Percentiles rank a stretch among this genome's conserved stretches.
Conservation (phyloP, 306 rosid species). For the Calophaca sinica region DNA sequence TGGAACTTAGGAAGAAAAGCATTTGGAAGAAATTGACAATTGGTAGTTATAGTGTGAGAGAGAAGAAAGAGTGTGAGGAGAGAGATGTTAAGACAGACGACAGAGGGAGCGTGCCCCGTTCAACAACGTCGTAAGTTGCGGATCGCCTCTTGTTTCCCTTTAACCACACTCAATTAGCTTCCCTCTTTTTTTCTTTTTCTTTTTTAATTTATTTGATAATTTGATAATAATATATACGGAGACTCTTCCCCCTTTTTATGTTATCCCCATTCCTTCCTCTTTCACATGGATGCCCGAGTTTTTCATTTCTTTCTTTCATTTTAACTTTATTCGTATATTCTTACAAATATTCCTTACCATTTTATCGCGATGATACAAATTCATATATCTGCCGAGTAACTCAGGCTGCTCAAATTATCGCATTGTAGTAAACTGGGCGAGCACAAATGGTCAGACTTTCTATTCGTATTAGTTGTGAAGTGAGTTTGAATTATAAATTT, state of each 20-base stretch:
- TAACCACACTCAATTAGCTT: not conserved
- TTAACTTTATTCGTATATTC: no score
- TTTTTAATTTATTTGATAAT: no score
- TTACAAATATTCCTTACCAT: no score
- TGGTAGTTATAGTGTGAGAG: constrained; percentile 13
- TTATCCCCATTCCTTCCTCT: not conserved
- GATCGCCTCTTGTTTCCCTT: constrained; percentile 46
- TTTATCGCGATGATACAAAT: no score
- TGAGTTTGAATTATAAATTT: no score
- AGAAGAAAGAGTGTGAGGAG: not conserved
- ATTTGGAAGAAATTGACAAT: constrained; percentile 46
- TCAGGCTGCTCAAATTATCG: no score
- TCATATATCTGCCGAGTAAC: no score
- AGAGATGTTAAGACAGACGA: not conserved
- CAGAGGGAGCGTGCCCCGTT: constrained; percentile 36
- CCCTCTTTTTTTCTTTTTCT: not conserved
- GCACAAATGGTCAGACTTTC: no score
- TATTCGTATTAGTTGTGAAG: no score
- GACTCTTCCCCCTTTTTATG: not conserved
- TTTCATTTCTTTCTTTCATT: no score
- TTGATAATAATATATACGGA: no score
- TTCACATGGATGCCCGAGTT: not conserved
- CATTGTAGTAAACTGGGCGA: no score
- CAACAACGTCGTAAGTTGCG: constrained; percentile 49
- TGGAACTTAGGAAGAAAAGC: constrained; percentile 43